Conservation (phyloP, 441 rosid species). For the Populus tomentosa region DNA sequence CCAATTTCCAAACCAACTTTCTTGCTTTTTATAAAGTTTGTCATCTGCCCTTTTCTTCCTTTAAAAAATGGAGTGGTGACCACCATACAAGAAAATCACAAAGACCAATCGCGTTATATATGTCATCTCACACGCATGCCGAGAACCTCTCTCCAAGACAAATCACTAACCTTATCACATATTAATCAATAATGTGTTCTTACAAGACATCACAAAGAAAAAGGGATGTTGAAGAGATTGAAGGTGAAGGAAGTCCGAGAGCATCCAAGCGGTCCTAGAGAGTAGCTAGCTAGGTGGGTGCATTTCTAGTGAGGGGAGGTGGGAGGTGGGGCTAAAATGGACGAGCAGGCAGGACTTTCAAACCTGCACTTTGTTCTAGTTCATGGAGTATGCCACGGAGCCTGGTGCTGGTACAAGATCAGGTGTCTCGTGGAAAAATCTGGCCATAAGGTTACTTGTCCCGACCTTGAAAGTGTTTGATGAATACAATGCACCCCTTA, state of each 20-base stretch:
- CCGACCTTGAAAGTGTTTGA: conserved; percentile 36
- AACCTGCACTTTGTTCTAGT: conserved; percentile 34
- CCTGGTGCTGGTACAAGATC: conserved; percentile 55
- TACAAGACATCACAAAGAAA: background rate
- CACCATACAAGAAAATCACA: too few relatives aligned
- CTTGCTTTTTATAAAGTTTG: too few relatives aligned
- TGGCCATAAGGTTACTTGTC: conserved; percentile 34
- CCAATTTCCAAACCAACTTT: too few relatives aligned
- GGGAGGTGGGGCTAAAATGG: background rate
- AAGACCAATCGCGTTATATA: too few relatives aligned
- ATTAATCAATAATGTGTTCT: background rate
- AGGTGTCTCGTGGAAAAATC: conserved; percentile 23
- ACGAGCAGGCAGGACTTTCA: background rate
- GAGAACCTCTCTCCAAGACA: background rate
- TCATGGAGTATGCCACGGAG: conserved; percentile 42
- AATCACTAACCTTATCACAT: background rate
- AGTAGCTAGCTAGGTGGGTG: background rate
- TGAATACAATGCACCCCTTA: conserved; percentile 36
- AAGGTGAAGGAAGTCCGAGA: background rate
- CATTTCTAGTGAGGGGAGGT: background rate
- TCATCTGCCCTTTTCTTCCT: too few relatives aligned
- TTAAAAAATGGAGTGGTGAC: too few relatives aligned
- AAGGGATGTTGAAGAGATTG: background rate
- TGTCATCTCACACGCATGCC: background rate
- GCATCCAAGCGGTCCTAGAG: background rate